Evolutionary conservation across 495 filamentous ascomycete genomes (phyloP).

Genomic region (Parachaetomium inaequale): DNA sequence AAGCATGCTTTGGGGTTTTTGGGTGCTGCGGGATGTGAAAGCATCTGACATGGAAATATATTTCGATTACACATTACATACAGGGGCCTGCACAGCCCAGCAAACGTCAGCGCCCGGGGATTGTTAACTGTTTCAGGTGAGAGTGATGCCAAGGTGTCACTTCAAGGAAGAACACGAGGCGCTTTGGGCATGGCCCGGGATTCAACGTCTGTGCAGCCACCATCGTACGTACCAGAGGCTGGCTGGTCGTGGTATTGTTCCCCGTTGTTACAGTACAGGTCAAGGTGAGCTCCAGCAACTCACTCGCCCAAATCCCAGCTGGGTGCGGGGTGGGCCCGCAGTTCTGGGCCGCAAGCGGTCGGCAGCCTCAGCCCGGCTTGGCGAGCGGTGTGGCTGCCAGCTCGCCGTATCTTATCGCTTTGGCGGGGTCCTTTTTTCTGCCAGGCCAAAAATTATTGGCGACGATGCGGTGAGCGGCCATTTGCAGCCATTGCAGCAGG

Average conservation of each 20-base stretch:
- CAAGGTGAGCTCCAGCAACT: too few relatives aligned
- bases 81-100: background rate
- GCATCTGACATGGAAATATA: background rate
- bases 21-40: background rate
- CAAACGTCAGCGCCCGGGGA: background rate
- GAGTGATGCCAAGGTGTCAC: too few relatives aligned
- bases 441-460: constrained; percentile 25
- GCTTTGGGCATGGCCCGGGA: too few relatives aligned
- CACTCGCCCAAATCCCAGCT: background rate
- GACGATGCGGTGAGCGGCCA: constrained; percentile 5
- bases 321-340: background rate
- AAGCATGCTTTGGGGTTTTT: background rate
- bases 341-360: background rate
- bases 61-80: background rate
- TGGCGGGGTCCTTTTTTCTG: constrained; percentile 33
- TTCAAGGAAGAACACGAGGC: too few relatives aligned
- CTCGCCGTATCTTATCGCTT: constrained; percentile 27
- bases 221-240: background rate
- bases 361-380: constrained; percentile 6
- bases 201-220: too few relatives aligned
- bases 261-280: background rate
- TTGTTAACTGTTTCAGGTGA: background rate
- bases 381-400: constrained; percentile 16
- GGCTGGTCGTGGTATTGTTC: background rate
- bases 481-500: background rate